Evolutionary conservation across 148 eudicot species (phyloP), one percentile per base, ranked within the genome.

Genomic region (Rhododendron vialii): DNA sequence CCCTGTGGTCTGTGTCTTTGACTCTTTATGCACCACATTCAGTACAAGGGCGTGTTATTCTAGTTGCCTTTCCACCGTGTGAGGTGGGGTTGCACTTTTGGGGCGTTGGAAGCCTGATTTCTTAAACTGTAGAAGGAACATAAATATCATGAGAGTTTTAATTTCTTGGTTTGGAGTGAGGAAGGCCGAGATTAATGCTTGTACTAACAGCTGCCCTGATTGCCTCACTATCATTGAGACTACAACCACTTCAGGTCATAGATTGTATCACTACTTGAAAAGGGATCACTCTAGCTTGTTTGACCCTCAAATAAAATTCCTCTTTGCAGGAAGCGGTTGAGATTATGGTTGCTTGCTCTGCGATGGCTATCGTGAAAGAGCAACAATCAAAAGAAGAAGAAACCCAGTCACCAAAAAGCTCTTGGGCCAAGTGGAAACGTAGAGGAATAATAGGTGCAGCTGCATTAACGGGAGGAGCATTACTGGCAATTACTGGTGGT

Each of bases 381-480:
- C 89, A 91, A 89, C 93, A 91, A 86, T 82, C 86, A 22, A 93
- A 97, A 87, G 86, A 88, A 75, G 94, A 87, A 75, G 94, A 91
- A 65, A 77, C 86, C 33, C 84, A 89, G 75, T 76, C 93, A 20
- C 90, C 94, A 84, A 82, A 91, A 89, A 93, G 92, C 86, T 18
- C 84, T 76, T 95, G 96, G 98, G 90, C 91, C 74, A 93, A 93
- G 90, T 97, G 98, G 98, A 97, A 91, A 86, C 98, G 98, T 76
- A 94, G 98, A 88, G 99, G 98, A 74, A 97, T 97, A 59, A 94
- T 97, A 84, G 99, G 99, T 86, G 99, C 98, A 77, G 99, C 99
- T 85, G 98, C 99, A 63, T 67, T 97, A 83, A 94, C 98, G 15
- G 98, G 99, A 65, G 99, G 99, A 87, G 91, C 98, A 80, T 93